A percentile compares a stretch with the other conserved stretches of the same genome.
phyloP scores from a whole-genome alignment of 2,329 filamentous ascomycete genomes.

The Fusarium sp. region DNA sequence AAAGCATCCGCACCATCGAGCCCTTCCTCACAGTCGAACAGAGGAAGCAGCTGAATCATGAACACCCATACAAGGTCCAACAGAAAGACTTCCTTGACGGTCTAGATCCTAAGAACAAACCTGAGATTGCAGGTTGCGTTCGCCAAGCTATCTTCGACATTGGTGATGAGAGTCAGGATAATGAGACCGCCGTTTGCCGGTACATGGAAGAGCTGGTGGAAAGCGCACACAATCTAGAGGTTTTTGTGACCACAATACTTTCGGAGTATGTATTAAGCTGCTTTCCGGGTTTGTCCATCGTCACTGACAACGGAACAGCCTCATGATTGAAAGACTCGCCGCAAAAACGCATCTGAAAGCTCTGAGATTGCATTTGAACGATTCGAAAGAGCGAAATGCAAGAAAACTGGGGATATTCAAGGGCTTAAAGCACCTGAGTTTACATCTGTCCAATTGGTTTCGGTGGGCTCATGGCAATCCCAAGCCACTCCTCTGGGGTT shows the following conservation, averaged over 20 bases:
- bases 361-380: background rate
- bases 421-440: background rate
- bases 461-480: background rate
- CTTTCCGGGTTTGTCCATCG: accelerated
- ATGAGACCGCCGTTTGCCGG: constrained; percentile 24
- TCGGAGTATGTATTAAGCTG: constrained; percentile 20
- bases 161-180: constrained; percentile 19
- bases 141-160: constrained; percentile 22
- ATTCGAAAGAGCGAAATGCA: background rate
- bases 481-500: constrained; percentile 27
- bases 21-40: constrained; percentile 31
- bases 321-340: constrained; percentile 24
- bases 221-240: constrained; percentile 29
- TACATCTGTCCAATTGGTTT: accelerated
- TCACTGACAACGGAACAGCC: constrained; percentile 19
- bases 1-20: constrained; percentile 37
- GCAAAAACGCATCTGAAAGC: constrained; percentile 26
- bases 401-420: constrained; percentile 13
- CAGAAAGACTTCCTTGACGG: constrained; percentile 23
- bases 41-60: constrained; percentile 32
- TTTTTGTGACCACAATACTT: constrained; percentile 17
- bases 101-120: constrained; percentile 5
- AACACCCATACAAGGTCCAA: constrained; percentile 35
- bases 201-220: constrained; percentile 39
- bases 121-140: constrained; percentile 16